A percentile compares a stretch with the other conserved stretches of the same genome.
phyloP scores from a whole-genome alignment of 352 stramenopile species.

The Pythium phragmiticola region DNA sequence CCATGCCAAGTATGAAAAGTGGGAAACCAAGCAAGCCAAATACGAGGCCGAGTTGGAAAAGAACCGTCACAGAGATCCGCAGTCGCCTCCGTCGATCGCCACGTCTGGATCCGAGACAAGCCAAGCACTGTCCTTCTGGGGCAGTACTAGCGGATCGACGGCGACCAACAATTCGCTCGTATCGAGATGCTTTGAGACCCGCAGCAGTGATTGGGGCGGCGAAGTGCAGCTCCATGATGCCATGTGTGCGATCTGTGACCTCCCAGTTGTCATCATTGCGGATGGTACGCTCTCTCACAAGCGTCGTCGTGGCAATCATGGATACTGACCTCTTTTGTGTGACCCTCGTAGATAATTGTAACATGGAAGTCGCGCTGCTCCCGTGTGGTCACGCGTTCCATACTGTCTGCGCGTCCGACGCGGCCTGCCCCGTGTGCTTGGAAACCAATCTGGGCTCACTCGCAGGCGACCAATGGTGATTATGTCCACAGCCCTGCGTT shows the following conservation, averaged over 20 bases:
- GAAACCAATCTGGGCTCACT: slow-evolving; percentile 52
- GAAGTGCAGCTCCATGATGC: slow-evolving; percentile 86
- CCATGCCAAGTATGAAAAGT: slow-evolving; percentile 47
- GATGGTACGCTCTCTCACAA: slow-evolving; percentile 44
- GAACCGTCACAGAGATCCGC: not conserved
- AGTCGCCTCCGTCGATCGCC: not conserved
- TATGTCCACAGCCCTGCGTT: not conserved
- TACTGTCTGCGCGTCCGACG: slow-evolving; percentile 54
- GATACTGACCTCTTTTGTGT: slow-evolving; percentile 5
- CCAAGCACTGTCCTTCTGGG: slow-evolving; percentile 7
- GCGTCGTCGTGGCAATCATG: too few relatives aligned
- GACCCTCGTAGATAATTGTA: slow-evolving; percentile 50
- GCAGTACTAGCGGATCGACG: not conserved
- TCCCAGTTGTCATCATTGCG: slow-evolving; percentile 79
- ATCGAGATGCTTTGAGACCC: slow-evolving; percentile 66
- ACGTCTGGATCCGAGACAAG: not conserved
- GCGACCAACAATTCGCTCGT: not conserved
- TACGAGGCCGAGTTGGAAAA: slow-evolving; percentile 39
- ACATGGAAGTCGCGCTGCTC: slow-evolving; percentile 72
- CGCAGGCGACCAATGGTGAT: not conserved
- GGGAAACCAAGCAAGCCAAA: slow-evolving; percentile 54
- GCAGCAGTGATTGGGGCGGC: slow-evolving; percentile 85
- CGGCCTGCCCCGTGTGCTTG: slow-evolving; percentile 69
- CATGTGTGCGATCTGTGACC: slow-evolving; percentile 65
- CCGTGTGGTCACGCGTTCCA: slow-evolving; percentile 84